Evolutionary conservation across 164 flowering plant species (phyloP), one percentile per base, ranked within the genome.

Genomic region (Aristolochia contorta): DNA sequence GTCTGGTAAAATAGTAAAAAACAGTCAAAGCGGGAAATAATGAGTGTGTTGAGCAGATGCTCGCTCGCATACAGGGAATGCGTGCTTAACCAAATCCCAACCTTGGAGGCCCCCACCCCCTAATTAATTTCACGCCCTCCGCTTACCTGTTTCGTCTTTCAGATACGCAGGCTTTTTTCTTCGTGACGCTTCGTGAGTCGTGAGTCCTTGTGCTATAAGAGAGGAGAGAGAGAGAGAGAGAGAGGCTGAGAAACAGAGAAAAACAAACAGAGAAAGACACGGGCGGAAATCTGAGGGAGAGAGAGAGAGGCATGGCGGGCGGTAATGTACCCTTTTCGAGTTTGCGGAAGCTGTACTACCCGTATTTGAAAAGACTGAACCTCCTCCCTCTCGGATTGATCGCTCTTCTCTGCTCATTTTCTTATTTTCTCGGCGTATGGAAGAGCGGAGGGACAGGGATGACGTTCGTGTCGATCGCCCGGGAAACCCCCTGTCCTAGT

Each of bases 401-500:
- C 54, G 25, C 73, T 27, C 56, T 75, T 52, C 85, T 91, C 49
- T 86, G 88, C 65, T 59, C 84, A 7, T 13, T 73, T 23, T 81
- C 66, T 62, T 91, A 85, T 73, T 63, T 80, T 65, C n/a, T 78
- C 62, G 96, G 94, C 13, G 13, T 75, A 23, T 82, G 75, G 75
- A 73, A 69, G 18, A 73, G 77, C 51, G 16, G 50, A 18, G n/a
- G 6, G 16, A 2, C 32, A 2, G 23, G 41, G 21, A n/a, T 14
- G 48, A 24, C 50, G 24, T 16, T 15, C 21, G 21, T 32, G 37
- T 7, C 51, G 21, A 43, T 21, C 16, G 16, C 15, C 33, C 2
- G 19, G 30, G 30, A 27, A 6, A 14, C 24, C 37, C 33, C 58
- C n/a, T 62, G 65, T 49, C 37, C 51, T n/a, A n/a, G n/a, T n/a